A percentile compares a stretch with the other conserved stretches of the same genome.
Conservation (phyloP, 176 grass and related monocot species). For the Ensete glaucum region DNA sequence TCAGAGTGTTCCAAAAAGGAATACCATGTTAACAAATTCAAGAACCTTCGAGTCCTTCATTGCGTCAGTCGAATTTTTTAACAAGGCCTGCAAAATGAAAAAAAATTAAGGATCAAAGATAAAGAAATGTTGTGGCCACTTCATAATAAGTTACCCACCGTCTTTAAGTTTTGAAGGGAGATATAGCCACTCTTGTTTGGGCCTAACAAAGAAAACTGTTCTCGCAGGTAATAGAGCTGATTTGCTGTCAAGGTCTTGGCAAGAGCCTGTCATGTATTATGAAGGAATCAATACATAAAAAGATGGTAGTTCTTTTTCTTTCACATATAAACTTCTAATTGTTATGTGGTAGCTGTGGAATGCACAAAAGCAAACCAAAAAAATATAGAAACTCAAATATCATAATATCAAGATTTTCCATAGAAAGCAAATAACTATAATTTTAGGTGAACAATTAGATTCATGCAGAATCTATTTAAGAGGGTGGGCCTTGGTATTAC, state of each 20-base stretch:
- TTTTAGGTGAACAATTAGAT: no score
- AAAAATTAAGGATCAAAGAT: neutral
- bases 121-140: neutral
- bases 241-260: constrained; percentile 78
- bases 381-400: no score
- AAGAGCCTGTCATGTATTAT: constrained; percentile 55
- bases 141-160: constrained; percentile 33
- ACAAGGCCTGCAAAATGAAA: constrained; percentile 44
- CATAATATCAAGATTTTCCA: no score
- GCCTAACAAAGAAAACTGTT: constrained; percentile 76
- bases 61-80: constrained; percentile 83
- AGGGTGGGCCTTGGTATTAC: no score
- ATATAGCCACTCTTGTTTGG: constrained; percentile 95
- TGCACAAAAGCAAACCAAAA: no score
- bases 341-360: no score
- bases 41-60: constrained; percentile 95
- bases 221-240: constrained; percentile 82
- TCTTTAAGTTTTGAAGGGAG: constrained; percentile 91
- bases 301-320: no score
- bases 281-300: constrained; percentile 15
- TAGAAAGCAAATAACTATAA: no score
- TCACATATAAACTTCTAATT: no score
- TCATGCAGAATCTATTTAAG: no score
- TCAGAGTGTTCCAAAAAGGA: neutral
- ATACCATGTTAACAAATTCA: constrained; percentile 93